phyloP scores from a whole-genome alignment of 2,329 filamentous ascomycete genomes.

The Sporothrix humicola region DNA sequence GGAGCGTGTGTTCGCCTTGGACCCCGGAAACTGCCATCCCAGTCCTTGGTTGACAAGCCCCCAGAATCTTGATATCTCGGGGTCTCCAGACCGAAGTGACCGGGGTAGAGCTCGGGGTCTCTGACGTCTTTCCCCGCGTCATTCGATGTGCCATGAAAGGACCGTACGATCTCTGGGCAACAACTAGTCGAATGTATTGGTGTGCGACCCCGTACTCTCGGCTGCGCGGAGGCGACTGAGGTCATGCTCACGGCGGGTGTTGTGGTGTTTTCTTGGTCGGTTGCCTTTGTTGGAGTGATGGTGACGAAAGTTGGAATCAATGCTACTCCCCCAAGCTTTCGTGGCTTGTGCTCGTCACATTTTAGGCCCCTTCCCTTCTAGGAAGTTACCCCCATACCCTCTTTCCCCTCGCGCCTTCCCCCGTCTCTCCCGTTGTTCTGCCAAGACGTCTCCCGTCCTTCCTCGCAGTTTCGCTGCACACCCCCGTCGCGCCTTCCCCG shows the following conservation, averaged over 20 bases:
- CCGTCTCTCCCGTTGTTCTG: not conserved
- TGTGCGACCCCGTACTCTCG: constrained; percentile 1
- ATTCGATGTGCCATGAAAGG: not conserved
- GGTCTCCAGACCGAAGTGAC: constrained; percentile 29
- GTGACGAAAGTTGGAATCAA: not conserved
- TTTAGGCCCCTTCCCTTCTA: not conserved
- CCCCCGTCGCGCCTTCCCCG: constrained; percentile 3
- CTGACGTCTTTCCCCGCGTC: constrained; percentile 15
- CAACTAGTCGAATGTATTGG: no score
- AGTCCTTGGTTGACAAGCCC: not conserved
- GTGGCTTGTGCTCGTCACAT: not conserved
- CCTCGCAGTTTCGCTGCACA: constrained; percentile 16
- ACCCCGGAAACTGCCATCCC: not conserved
- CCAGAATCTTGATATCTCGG: constrained; percentile 21
- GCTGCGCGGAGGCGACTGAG: constrained; percentile 9
- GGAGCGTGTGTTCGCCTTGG: not conserved
- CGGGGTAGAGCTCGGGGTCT: constrained; percentile 6
- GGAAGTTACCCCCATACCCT: not conserved
- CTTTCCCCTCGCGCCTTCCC: constrained; percentile 10
- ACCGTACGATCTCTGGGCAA: not conserved
- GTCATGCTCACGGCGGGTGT: not conserved
- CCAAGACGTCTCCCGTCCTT: constrained; percentile 3
- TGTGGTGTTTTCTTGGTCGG: not conserved
- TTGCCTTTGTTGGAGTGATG: not conserved
- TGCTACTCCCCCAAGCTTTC: constrained; percentile 17